Conservation (phyloP, 1,139 yeast species). For the Candida sanyaensis region DNA sequence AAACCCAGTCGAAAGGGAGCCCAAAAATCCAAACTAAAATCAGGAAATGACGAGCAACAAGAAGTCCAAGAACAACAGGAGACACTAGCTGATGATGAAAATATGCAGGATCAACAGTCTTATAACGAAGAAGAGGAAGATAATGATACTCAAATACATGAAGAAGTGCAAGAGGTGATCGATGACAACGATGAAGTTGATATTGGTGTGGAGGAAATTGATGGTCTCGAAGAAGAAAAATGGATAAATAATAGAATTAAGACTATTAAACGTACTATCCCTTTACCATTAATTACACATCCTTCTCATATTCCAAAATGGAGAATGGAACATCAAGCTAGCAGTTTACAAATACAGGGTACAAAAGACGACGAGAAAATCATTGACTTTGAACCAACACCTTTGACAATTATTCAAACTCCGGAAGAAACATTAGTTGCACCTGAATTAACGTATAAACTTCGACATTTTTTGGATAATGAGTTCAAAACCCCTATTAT, state of each 20-base stretch:
- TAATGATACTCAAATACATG: slow-evolving; percentile 7
- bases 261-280: slow-evolving; percentile 49
- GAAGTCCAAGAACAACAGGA: slow-evolving; percentile 9
- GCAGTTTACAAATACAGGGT: slow-evolving; percentile 33
- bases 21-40: slow-evolving; percentile 6
- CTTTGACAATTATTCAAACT: slow-evolving; percentile 26
- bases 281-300: slow-evolving; percentile 68
- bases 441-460: slow-evolving; percentile 37
- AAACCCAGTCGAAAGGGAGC: slow-evolving; percentile 7
- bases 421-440: slow-evolving; percentile 21
- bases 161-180: slow-evolving; percentile 1
- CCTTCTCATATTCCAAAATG: slow-evolving; percentile 75
- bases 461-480: slow-evolving; percentile 54
- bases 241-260: slow-evolving; percentile 32
- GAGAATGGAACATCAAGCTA: slow-evolving; percentile 43
- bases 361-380: slow-evolving; percentile 43
- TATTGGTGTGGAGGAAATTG: slow-evolving; percentile 4
- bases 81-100: slow-evolving; percentile 14
- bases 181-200: too few species aligned
- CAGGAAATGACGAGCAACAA: neutral
- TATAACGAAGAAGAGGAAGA: slow-evolving; percentile 17
- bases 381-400: slow-evolving; percentile 31
- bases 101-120: slow-evolving; percentile 18
- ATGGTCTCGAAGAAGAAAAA: slow-evolving; percentile 13
- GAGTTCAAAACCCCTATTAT: slow-evolving; percentile 47